Conservation (phyloP, 768 basidiomycete genomes). For the Rhodosporidiobolus odoratus region DNA sequence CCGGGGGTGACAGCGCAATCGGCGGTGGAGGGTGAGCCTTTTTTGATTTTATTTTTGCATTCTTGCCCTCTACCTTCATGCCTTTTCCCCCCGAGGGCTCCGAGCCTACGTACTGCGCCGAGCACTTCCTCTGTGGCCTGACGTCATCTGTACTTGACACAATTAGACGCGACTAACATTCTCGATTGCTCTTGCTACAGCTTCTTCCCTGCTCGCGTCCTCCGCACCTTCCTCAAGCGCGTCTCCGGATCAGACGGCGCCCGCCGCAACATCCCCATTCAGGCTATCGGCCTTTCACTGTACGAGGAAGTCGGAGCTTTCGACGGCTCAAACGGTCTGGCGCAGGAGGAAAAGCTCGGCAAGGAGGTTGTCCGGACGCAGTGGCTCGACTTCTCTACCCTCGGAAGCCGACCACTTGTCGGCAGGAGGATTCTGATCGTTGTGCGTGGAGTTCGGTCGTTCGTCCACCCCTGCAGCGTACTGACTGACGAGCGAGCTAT, state of each 20-base stretch:
- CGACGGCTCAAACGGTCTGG: conserved; percentile 27
- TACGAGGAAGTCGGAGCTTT: conserved; percentile 67
- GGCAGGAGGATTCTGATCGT: conserved; percentile 79
- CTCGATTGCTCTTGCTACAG: conserved; percentile 59
- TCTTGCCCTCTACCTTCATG: not conserved
- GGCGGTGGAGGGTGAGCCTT: conserved; percentile 38
- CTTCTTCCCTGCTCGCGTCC: conserved; percentile 90
- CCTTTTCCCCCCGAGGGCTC: no score
- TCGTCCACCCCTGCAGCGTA: not conserved
- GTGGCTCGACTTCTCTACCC: conserved; percentile 63
- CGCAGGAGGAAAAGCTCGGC: conserved; percentile 49
- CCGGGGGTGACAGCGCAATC: conserved; percentile 38
- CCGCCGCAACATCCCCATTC: conserved; percentile 52
- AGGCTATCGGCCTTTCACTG: conserved; percentile 86
- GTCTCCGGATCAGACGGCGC: conserved; percentile 71
- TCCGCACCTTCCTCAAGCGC: conserved; percentile 51
- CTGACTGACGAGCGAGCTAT: not conserved
- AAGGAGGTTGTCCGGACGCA: conserved; percentile 87
- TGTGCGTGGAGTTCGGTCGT: conserved; percentile 36
- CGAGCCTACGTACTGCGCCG: no score
- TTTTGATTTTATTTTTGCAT: not conserved
- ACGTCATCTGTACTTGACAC: no score
- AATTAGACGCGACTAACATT: no score
- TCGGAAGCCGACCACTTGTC: conserved; percentile 57
- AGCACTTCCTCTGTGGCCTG: no score